Conservation (phyloP, 192 early-diverging fungal genomes). For the Coemansia guatemalensis region DNA sequence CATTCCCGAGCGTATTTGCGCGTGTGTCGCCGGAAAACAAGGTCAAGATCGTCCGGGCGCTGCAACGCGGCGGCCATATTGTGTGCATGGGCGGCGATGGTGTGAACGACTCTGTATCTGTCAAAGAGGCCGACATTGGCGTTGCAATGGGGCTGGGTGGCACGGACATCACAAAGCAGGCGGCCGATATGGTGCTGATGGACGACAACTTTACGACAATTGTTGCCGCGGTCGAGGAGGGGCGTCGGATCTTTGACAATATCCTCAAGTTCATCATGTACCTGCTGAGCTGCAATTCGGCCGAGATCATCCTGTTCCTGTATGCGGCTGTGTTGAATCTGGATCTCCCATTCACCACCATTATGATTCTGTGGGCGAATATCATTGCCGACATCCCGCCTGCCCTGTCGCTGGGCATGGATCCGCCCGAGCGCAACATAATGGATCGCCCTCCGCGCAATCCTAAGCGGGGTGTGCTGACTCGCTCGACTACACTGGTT, state of each 20-base stretch:
- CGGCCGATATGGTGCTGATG: slow-evolving; percentile 92
- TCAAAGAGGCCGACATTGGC: slow-evolving; percentile 94
- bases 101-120: slow-evolving; percentile 94
- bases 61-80: slow-evolving; percentile 75
- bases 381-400: slow-evolving; percentile 98
- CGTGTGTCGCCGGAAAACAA: slow-evolving; percentile 96
- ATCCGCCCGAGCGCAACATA: slow-evolving; percentile 80
- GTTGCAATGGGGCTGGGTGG: slow-evolving; percentile 97
- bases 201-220: slow-evolving; percentile 98
- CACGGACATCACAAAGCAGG: slow-evolving; percentile 98
- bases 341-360: slow-evolving; percentile 85
- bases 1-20: slow-evolving; percentile 96
- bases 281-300: slow-evolving; percentile 89
- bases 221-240: slow-evolving; percentile 90
- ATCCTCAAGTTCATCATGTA: slow-evolving; percentile 98
- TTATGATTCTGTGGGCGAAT: slow-evolving; percentile 96
- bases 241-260: slow-evolving; percentile 95
- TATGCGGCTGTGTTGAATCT: slow-evolving; percentile 72
- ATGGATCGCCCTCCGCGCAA: slow-evolving; percentile 83
- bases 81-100: slow-evolving; percentile 97
- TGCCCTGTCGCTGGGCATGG: slow-evolving; percentile 90
- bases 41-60: slow-evolving; percentile 88
- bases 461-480: slow-evolving; percentile 74
- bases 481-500: slow-evolving; percentile 57
- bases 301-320: slow-evolving; percentile 91